Evolutionary conservation across 352 stramenopile genomes (phyloP).

Genomic region (Phytophthora fragariaefolia): DNA sequence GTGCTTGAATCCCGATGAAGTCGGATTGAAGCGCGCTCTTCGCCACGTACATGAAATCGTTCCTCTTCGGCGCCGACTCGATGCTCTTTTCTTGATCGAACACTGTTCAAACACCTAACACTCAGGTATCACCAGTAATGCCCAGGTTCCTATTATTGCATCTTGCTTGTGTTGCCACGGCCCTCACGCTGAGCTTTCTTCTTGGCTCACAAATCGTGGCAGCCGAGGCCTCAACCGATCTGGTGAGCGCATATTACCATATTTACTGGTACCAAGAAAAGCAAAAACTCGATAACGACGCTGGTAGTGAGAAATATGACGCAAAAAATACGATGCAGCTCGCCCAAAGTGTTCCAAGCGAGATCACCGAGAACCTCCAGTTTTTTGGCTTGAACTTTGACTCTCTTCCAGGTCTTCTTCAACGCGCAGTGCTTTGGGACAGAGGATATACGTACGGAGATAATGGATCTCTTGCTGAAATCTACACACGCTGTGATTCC

Average conservation of each 20-base stretch:
- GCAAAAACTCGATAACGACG: neutral
- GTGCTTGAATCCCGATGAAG: neutral
- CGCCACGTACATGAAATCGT: neutral
- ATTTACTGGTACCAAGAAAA: conserved; percentile 22
- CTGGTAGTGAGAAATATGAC: neutral
- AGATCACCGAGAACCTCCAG: conserved; percentile 28
- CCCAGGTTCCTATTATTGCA: neutral
- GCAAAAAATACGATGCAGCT: neutral
- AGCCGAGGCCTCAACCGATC: conserved; percentile 14
- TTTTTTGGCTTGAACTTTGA: conserved; percentile 29
- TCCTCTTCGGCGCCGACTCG: conserved; percentile 1
- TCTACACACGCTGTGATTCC: conserved; percentile 34
- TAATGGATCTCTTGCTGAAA: conserved; percentile 19
- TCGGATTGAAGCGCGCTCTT: conserved; percentile 3
- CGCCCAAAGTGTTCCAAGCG: conserved; percentile 25
- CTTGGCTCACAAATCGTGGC: neutral
- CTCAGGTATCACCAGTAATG: conserved; percentile 14
- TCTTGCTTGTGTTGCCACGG: neutral
- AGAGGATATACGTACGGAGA: conserved; percentile 34
- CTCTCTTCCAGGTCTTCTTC: conserved; percentile 33
- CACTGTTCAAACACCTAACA: conserved; percentile 11
- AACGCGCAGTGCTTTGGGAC: conserved; percentile 50
- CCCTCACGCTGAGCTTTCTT: neutral
- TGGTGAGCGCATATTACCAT: conserved; percentile 34
- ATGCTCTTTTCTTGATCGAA: neutral